These are phyloP conservation scores for Aspergillus chevalieri DNA, from an alignment of 2,329 filamentous ascomycete species.

Conservation along the genomic window DNA sequence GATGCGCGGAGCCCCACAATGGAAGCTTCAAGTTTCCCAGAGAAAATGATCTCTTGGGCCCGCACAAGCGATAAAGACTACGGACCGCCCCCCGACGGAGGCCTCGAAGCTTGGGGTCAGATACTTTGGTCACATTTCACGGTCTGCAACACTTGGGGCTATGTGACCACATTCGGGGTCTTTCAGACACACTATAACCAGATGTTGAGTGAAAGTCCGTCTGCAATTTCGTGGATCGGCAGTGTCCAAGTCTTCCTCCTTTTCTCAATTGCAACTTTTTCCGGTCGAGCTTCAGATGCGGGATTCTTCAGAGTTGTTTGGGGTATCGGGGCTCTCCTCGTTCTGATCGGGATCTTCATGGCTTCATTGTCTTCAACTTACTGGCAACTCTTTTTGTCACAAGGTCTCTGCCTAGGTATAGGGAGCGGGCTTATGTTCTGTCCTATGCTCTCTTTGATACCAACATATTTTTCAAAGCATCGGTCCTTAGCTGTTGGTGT, in stretches of 20 bases:
- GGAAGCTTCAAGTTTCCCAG: too few species aligned
- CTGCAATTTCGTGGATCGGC: conserved; percentile 49
- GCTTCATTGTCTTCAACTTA: conserved; percentile 43
- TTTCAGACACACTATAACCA: conserved; percentile 51
- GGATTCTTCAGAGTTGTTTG: conserved; percentile 45
- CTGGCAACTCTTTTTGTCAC: conserved; percentile 46
- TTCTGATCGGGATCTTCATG: conserved; percentile 47
- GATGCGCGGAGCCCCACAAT: too few species aligned
- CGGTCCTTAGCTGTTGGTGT: conserved; percentile 56
- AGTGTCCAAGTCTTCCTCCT: conserved; percentile 47
- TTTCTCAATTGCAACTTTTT: conserved; percentile 47
- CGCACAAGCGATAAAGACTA: conserved; percentile 30
- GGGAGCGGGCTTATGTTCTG: conserved; percentile 52
- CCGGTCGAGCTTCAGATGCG: conserved; percentile 48
- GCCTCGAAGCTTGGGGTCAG: conserved; percentile 50
- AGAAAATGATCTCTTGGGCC: conserved; percentile 8
- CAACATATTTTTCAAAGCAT: conserved; percentile 58
- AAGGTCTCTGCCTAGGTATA: conserved; percentile 53
- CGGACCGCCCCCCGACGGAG: conserved; percentile 45
- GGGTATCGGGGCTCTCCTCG: conserved; percentile 38
- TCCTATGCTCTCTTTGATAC: conserved; percentile 50
- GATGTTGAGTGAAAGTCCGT: conserved; percentile 37
- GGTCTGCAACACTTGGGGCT: conserved; percentile 54
- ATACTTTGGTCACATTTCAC: conserved; percentile 48
- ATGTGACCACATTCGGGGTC: conserved; percentile 50